Evolutionary conservation across 768 basidiomycete genomes (phyloP), one percentile per base, ranked within the genome.

Genomic region (Clitopilus passeckerianus): DNA sequence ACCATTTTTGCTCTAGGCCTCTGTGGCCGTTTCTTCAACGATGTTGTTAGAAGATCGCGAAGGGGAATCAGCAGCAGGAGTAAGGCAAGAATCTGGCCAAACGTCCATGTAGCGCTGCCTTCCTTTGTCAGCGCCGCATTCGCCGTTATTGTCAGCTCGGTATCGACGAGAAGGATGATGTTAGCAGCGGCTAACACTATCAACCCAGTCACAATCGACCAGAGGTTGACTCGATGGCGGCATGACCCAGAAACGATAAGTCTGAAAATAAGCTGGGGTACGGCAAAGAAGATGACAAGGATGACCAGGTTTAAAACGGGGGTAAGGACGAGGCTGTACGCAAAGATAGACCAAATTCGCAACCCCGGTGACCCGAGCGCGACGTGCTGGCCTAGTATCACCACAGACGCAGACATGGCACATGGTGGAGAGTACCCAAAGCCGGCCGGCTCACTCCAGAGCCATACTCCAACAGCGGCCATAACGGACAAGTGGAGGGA

Each of bases 401-500:
- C 10, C 20, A 53, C 20, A 20, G 50, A 53, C 12, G 50, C 50
- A 53, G 50, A 53, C 20, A 53, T 12, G 18, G 55, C n/a, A 34
- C 61, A 52, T 33, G 24, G 23, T 16, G 52, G 16, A n/a, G 59
- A 44, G 23, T 18, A 46, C 30, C 61, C 54, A 52, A 66, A 67
- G 23, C 30, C 9, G 27, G 16, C 7, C 10, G 63, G 61, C 46
- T 65, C 2, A 35, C 27, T 35, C 66, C 66, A 67, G 8, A 67
- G 60, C 66, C 65, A 66, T 34, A 67, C 35, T 30, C 66, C 66
- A 20, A 67, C 23, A 33, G 57, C 63, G n/a, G 61, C 59, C 65
- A 66, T 66, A 8, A 67, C 43, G 5, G 62, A 60, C 44, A 67
- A 64, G 53, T 67, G 66, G 16, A 67, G n/a, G 16, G 64, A 65